Evolutionary conservation across 2,329 filamentous ascomycete species (phyloP).

Genomic region (Cordyceps farinosa): DNA sequence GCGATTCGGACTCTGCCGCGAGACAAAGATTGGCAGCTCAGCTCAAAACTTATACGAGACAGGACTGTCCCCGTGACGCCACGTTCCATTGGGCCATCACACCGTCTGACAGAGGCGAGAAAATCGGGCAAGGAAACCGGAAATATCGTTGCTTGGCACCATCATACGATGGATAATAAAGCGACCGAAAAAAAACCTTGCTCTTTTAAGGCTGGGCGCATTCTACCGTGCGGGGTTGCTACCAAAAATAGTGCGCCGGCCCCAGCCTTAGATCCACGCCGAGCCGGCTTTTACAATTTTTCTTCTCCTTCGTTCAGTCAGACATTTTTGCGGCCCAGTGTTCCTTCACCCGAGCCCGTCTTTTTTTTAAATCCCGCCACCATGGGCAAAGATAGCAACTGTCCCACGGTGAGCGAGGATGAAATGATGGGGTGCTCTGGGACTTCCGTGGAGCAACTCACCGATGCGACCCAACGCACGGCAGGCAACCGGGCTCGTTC

Average conservation of each 20-base stretch:
- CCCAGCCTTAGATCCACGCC: not conserved
- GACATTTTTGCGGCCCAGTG: not conserved
- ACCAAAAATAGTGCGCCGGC: slow-evolving; percentile 1
- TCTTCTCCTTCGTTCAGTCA: not conserved
- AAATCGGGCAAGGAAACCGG: not conserved
- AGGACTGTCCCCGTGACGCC: not conserved
- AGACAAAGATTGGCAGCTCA: not conserved
- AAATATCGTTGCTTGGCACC: not conserved
- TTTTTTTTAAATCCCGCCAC: not conserved
- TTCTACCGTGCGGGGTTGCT: not conserved
- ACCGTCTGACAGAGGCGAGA: not conserved
- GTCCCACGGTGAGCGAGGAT: not conserved
- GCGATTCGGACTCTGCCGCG: not conserved
- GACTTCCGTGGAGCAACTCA: not conserved
- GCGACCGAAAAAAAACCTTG: not conserved
- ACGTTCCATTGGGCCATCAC: not conserved
- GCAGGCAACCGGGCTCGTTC: not conserved
- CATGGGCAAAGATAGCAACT: not conserved
- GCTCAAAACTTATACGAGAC: not conserved
- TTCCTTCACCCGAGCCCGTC: not conserved
- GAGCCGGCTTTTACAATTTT: not conserved
- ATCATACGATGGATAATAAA: not conserved
- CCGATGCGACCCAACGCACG: not conserved
- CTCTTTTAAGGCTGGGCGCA: not conserved
- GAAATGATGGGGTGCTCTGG: not conserved